Evolutionary conservation across 768 basidiomycete species (phyloP), one percentile per base, ranked within the genome.

Genomic region (Lenzites betulinus): DNA sequence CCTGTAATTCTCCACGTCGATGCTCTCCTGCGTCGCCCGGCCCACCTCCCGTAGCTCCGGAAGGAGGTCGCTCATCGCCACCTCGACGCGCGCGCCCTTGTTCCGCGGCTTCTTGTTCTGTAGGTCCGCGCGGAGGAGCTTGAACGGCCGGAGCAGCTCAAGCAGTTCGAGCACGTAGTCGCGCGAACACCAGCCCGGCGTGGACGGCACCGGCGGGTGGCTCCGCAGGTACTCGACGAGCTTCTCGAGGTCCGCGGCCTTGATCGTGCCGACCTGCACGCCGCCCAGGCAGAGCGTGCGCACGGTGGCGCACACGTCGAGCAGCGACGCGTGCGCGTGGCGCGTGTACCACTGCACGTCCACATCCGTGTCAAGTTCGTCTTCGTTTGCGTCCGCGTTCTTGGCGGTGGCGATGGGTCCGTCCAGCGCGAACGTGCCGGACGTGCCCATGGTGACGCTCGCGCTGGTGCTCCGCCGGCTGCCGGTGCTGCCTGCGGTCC

Each of bases 161-260:
- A 63, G 53, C 22, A 63, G 57, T 52, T 63, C 62, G n/a, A 63
- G 62, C 41, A 63, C 62, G 57, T 63, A 63, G 51, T 63, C 62
- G 53, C 62, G 62, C 57, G 62, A 57, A 41, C 51, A 52, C 62
- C 62, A 63, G 22, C 48, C 48, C 35, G 46, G 57, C 18, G 43
- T 26, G 16, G 52, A 25, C 16, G 62, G 62, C 30, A 58, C 52
- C 7, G 62, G 62, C 57, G 62, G 57, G 48, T 63, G 62, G 48
- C 62, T 47, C 47, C 48, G 52, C 13, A 63, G 58, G 49, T 63
- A 63, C 48, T 63, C 62, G 33, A 49, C 47, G n/a, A 63, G 53
- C 58, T 63, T 63, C 47, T 46, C 52, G n/a, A 59, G 30, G 48
- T 63, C 62, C 22, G 62, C 53, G 4, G 54, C 54, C 41, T 54